A percentile compares a stretch with the other conserved stretches of the same genome.
Conservation (phyloP, 176 grass and related monocot species). For the Aechmea fasciata region DNA sequence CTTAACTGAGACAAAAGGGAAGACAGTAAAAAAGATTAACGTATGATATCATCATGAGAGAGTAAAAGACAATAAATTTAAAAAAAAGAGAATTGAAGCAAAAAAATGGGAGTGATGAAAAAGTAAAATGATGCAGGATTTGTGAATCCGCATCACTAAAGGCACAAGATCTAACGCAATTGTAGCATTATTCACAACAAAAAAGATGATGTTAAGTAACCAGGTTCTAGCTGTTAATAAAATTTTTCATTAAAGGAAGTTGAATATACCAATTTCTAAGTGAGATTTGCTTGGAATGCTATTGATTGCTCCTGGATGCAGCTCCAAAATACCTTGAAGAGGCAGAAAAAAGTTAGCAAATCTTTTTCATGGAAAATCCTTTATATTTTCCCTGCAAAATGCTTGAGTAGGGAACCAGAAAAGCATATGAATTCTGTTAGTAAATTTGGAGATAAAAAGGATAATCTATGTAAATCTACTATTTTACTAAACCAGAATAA, state of each 20-base stretch:
- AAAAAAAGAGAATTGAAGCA: background rate
- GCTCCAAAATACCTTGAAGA: constrained; percentile 74
- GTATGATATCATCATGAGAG: background rate
- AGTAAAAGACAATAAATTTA: background rate
- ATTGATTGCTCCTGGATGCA: constrained; percentile 96
- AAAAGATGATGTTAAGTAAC: no score
- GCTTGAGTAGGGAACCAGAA: background rate
- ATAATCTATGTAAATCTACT: background rate
- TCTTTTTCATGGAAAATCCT: background rate
- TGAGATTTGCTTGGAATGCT: constrained; percentile 98
- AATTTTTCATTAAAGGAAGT: constrained; percentile 10
- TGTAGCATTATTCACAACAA: background rate
- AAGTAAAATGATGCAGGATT: no score
- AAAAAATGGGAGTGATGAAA: no score
- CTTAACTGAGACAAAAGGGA: background rate
- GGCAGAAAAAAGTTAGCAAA: constrained; percentile 21
- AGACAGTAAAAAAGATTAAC: background rate
- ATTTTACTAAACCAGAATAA: background rate
- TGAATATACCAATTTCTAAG: constrained; percentile 72
- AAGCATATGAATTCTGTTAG: background rate
- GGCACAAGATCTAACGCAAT: background rate
- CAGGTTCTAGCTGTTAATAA: background rate
- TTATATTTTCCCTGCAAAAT: no score
- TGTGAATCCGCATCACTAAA: no score
- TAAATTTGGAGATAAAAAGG: background rate